Evolutionary conservation across 2,329 filamentous ascomycete genomes (phyloP), one percentile per base, ranked within the genome.

Genomic region (Pyrenophora tritici-repentis): DNA sequence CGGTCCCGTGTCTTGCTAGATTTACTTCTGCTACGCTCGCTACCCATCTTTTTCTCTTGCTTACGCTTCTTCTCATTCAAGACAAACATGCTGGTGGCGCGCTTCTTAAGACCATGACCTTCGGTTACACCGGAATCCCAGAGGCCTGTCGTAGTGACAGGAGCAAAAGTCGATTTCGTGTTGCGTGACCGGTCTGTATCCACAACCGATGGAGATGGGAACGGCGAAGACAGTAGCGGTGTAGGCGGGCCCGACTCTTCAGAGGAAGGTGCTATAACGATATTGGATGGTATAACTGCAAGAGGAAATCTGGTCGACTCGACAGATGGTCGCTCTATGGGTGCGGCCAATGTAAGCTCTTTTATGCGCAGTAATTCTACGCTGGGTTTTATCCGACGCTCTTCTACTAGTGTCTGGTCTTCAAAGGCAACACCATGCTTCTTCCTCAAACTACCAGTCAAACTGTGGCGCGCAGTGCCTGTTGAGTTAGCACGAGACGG

Each of bases 121-220:
- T 71, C 67, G 0, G 56, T 52, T 7, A 72, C 63, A 1, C 68
- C 69, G 1, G 68, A 73, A 40, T 73, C 71, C 71, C 71, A 73
- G 36, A 73, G 41, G 4, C 70, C 68, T 6, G 67, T 61, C n/a
- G 70, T 72, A 1, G 62, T 65, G 13, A 72, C 53, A 3, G 70
- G 70, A 26, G 70, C 62, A 54, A 67, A 71, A 0, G 68, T 65
- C 2, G 68, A 72, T 24, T 67, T 61, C 2, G 63, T 59, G 37
- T 71, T 72, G 12, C 53, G 53, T 3, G 60, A 41, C 22, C 67
- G 55, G 43, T 65, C 56, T 0, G 55, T 55, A 2, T 55, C 52
- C 8, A 58, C 47, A 16, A 55, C 24, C 6, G 48, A 46, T 10
- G 61, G 59, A 8, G 65, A 59, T 6, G 53, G 58, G 33, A 53